These are phyloP conservation scores for Penicillium tannophilum DNA, from an alignment of 495 filamentous ascomycete species.

Conservation along the genomic window DNA sequence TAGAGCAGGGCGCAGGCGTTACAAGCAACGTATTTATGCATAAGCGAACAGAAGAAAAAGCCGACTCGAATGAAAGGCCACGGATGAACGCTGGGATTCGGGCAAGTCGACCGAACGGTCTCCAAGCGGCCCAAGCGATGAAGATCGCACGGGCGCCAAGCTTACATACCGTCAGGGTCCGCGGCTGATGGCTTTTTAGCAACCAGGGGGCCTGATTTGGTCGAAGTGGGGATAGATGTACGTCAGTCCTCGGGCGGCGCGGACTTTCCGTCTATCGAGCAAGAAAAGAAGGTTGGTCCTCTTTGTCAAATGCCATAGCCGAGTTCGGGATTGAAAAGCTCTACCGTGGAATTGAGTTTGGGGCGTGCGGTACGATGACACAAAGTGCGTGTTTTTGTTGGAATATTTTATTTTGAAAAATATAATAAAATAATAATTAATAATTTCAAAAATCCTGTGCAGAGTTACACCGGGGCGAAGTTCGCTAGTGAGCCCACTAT, in stretches of 20 bases:
- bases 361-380: slow-evolving; percentile 13
- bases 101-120: not conserved
- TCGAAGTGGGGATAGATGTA: slow-evolving; percentile 10
- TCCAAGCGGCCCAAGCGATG: slow-evolving; percentile 4
- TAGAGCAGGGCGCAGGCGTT: not conserved
- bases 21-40: not conserved
- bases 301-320: slow-evolving; percentile 4
- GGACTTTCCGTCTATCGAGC: slow-evolving; percentile 15
- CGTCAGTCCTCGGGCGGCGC: slow-evolving; percentile 19
- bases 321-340: slow-evolving; percentile 7
- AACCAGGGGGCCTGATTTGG: not conserved
- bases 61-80: not conserved
- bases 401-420: not conserved
- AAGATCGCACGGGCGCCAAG: slow-evolving; percentile 19
- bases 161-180: slow-evolving; percentile 26
- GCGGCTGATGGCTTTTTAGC: slow-evolving; percentile 21
- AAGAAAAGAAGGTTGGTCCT: not conserved
- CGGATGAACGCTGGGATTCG: slow-evolving; percentile 1
- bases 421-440: not conserved
- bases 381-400: not conserved
- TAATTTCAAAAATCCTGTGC: not conserved
- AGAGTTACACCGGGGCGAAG: slow-evolving; percentile 9
- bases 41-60: not conserved
- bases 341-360: slow-evolving; percentile 18
- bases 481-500: slow-evolving; percentile 18